Evolutionary conservation across 441 rosid species (phyloP), one percentile per base, ranked within the genome.

Genomic region (Pelargonium myrrhifolium): DNA sequence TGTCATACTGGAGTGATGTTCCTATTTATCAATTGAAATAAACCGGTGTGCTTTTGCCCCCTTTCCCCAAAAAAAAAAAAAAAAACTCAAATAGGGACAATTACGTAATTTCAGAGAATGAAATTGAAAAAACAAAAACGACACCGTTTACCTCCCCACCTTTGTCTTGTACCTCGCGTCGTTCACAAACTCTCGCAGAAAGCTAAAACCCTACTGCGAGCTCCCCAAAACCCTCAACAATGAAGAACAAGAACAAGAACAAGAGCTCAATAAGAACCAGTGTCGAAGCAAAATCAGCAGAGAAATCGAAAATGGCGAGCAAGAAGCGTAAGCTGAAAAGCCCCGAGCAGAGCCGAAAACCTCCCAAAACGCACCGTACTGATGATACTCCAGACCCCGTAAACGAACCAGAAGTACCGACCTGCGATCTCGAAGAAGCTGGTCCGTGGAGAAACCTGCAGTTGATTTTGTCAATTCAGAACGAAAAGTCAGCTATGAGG

Each of bases 371-470:
- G 45, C 76, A 31, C 73, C 73, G 77, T 17, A 18, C 56, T 10
- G 62, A 58, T 2, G 62, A 58, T 3, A 39, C 75, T 51, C 60
- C 77, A 51, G 79, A 77, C 68, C 70, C 66, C 11, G 64, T 49
- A 64, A 66, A 74, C 69, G 71, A 80, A 58, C 64, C 66, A 2
- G 26, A 26, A 12, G 82, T 39, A 43, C 59, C 40, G 4, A 70
- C 65, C 69, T 15, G 56, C 64, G 68, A 35, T 7, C 37, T 63
- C 61, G 76, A 71, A 55, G 83, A 77, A 71, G 86, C 40, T 14
- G 55, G 72, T 72, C 85, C 88, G 47, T 94, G 98, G 98, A 80
- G 77, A 76, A 92, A 92, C 74, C 84, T 94, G 12, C 80, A 87
- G 73, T 77, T 95, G 67, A 82, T 92, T 72, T 81, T 86, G 11